These are phyloP conservation scores for Fusarium sp. DNA, from an alignment of 2,329 filamentous ascomycete species.

Conservation along the genomic window DNA sequence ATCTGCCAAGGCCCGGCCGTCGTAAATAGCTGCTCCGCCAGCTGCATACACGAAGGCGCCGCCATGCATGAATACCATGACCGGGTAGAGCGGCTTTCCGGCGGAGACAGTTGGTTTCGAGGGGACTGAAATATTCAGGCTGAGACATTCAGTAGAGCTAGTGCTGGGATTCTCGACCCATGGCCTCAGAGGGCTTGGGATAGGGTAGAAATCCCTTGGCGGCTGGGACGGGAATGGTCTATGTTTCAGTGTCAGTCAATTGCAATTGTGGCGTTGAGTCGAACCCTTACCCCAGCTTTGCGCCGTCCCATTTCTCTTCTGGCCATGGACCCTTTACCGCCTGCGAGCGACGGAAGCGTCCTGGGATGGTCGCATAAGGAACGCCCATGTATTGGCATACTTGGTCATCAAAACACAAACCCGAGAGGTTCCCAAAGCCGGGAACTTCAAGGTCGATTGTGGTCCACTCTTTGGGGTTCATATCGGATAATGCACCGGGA, in stretches of 20 bases:
- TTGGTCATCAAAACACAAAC: slow-evolving; percentile 14
- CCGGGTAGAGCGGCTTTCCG: background rate
- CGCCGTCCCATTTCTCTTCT: background rate
- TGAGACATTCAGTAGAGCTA: slow-evolving; percentile 4
- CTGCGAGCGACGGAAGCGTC: slow-evolving; percentile 12
- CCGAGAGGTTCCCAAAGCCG: background rate
- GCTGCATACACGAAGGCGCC: slow-evolving; percentile 27
- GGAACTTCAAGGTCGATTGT: background rate
- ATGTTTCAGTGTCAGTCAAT: no score
- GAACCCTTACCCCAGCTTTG: slow-evolving; percentile 51
- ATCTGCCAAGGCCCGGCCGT: slow-evolving; percentile 17
- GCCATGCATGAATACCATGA: slow-evolving; percentile 34
- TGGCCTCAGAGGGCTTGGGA: slow-evolving; percentile 13
- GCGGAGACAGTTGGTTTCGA: background rate
- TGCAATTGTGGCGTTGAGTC: no score
- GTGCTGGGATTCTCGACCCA: slow-evolving; percentile 13
- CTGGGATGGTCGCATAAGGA: slow-evolving; percentile 17
- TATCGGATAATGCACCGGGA: background rate
- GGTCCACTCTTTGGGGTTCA: slow-evolving; percentile 2
- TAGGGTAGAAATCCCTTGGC: slow-evolving; percentile 27
- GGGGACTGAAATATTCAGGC: background rate
- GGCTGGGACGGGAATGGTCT: slow-evolving; percentile 21
- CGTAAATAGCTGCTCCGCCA: slow-evolving; percentile 19
- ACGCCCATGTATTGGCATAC: slow-evolving; percentile 21
- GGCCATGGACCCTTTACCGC: background rate